Evolutionary conservation across 768 basidiomycete genomes (phyloP).

Genomic region (Albatrellus ellisii): DNA sequence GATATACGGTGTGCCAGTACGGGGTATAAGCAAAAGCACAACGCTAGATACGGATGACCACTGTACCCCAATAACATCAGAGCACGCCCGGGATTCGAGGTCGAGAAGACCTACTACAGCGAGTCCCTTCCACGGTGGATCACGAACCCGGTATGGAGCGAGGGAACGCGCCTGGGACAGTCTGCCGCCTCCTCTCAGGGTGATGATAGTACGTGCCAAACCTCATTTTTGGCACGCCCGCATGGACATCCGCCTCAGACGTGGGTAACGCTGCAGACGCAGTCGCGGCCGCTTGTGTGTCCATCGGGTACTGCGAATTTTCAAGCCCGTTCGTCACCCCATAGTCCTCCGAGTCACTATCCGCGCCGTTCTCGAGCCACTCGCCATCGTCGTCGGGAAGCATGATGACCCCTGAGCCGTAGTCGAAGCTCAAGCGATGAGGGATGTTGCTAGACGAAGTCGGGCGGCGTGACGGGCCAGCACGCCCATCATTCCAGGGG

Average conservation of each 20-base stretch:
- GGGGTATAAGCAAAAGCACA: no score
- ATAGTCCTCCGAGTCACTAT: slow-evolving; percentile 31
- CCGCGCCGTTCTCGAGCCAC: slow-evolving; percentile 41
- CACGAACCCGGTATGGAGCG: no score
- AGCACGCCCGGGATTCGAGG: no score
- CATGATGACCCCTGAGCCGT: slow-evolving; percentile 80
- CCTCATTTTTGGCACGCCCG: slow-evolving; percentile 23
- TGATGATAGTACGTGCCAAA: slow-evolving; percentile 82
- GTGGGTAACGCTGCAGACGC: slow-evolving; percentile 14
- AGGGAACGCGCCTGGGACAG: slow-evolving; percentile 48
- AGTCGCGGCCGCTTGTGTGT: slow-evolving; percentile 10
- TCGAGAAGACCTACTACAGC: no score
- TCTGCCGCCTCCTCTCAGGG: slow-evolving; percentile 52
- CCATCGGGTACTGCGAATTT: slow-evolving; percentile 27
- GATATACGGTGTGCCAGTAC: no score
- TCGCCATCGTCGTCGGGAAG: slow-evolving; percentile 53
- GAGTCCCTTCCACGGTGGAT: no score
- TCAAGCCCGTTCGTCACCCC: slow-evolving; percentile 28
- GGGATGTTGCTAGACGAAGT: slow-evolving; percentile 18
- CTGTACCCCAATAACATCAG: no score
- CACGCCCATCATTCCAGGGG: slow-evolving; percentile 48
- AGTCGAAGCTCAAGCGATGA: slow-evolving; percentile 74
- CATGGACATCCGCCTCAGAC: slow-evolving; percentile 9
- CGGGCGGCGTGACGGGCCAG: slow-evolving; percentile 18
- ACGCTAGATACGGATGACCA: not conserved